Base-by-base conservation (phyloP, 1,139 yeast species). In the Diutina ranongensis region DNA sequence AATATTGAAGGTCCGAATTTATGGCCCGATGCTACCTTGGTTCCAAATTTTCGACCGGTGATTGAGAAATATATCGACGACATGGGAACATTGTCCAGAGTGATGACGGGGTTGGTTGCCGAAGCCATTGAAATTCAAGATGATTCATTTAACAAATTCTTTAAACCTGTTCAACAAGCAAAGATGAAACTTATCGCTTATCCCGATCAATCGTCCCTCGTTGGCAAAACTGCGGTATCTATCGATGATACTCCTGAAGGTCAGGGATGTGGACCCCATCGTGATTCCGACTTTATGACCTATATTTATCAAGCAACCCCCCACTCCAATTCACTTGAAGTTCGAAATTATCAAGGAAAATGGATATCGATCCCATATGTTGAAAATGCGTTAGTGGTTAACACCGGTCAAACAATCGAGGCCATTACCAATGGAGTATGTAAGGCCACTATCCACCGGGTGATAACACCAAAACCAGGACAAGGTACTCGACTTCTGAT, bases 201-300 rank as follows among this genome's bases (percentile, higher is more conserved):
- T 51, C 80, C 80, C 1, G 74, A 69, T 48, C 47, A 55, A 1
- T 27, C 51, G 0, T 65, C 67, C 41, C 58, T 72, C 36, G 55
- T 52, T 21, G 57, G 57, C 16, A 50, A 59, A 12, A 54, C 57
- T 16, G 61, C 68, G 21, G 57, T 54, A 9, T 66, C 65, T 0
- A 52, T 63, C 35, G 59, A 64, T 38, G 79, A 74, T 46, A 64
- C 67, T 13, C 71, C 72, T 40, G 52, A 64, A 7, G 62, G 63
- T 22, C 86, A 80, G 56, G 85, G 87, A 2, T 80, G 76, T 33
- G 87, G 88, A 1, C 83, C 84, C 2, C 87, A 81, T 55, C 71
- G 84, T 52, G 87, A 80, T 54, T 74, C 80, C n/a, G 84, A 79
- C 49, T 66, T 80, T 52, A 55, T 80, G 42, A 79, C 85, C 0